These are phyloP conservation scores for Diaporthe ampelina DNA, from an alignment of 2,329 filamentous ascomycete genomes.

Conservation along the genomic window DNA sequence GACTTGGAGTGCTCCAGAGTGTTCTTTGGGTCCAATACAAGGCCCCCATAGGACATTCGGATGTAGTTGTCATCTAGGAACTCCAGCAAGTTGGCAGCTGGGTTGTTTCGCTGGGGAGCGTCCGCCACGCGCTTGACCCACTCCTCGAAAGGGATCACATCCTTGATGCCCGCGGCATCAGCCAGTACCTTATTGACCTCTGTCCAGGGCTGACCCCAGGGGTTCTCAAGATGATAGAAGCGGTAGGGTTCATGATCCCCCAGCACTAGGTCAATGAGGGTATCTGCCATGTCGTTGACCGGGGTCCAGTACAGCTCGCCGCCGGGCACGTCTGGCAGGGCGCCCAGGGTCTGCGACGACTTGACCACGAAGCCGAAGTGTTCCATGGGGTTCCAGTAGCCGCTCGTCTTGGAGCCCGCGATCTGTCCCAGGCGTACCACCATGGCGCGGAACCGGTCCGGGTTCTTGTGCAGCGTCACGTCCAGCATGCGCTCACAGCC, in stretches of 20 bases:
- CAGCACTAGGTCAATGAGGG: constrained; percentile 46
- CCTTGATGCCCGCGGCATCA: not conserved
- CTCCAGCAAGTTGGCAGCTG: not conserved
- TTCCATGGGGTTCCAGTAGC: too few relatives aligned
- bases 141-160: not conserved
- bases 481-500: too few relatives aligned
- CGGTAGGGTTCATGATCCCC: not conserved
- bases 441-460: too few relatives aligned
- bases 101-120: not conserved
- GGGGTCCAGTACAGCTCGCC: constrained; percentile 61
- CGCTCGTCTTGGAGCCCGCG: too few relatives aligned
- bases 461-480: too few relatives aligned
- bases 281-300: constrained; percentile 54
- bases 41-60: not conserved
- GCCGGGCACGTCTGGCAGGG: constrained; percentile 54
- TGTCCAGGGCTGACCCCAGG: constrained; percentile 24
- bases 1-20: not conserved
- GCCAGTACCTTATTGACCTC: not conserved
- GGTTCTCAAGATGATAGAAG: constrained; percentile 36
- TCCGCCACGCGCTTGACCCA: not conserved
- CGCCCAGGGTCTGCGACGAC: constrained; percentile 46
- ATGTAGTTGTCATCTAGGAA: not conserved
- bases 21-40: not conserved
- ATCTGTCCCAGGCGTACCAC: too few relatives aligned
- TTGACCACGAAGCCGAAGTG: too few relatives aligned